Conservation (phyloP, 768 basidiomycete genomes). For the Tulasnella sp. region DNA sequence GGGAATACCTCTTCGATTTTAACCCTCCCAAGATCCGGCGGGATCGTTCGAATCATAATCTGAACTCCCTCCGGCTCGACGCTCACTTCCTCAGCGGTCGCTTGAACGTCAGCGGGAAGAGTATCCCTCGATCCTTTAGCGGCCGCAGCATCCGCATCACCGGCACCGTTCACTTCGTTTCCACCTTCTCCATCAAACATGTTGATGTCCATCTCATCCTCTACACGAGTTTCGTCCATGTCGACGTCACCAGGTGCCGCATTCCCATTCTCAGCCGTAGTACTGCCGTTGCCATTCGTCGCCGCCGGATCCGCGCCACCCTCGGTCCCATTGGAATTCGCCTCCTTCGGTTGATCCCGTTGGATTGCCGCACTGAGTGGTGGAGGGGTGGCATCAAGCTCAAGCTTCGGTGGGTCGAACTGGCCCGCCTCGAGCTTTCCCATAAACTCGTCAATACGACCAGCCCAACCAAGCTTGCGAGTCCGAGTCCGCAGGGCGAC, state of each 20-base stretch:
- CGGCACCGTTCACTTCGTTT: conserved; percentile 9
- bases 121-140: neutral
- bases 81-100: conserved; percentile 55
- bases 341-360: conserved; percentile 21
- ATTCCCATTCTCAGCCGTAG: conserved; percentile 49
- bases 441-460: conserved; percentile 66
- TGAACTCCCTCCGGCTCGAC: conserved; percentile 77
- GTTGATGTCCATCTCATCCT: conserved; percentile 28
- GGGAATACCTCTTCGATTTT: conserved; percentile 80
- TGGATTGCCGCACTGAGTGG: conserved; percentile 15
- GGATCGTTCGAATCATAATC: conserved; percentile 92
- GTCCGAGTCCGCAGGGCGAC: conserved; percentile 70
- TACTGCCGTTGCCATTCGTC: conserved; percentile 36
- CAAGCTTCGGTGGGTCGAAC: conserved; percentile 58
- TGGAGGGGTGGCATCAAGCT: conserved; percentile 10
- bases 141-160: conserved; percentile 17
- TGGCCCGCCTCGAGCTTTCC: conserved; percentile 79
- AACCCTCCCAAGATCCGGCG: conserved; percentile 83
- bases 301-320: conserved; percentile 42
- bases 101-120: neutral
- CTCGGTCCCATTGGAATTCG: conserved; percentile 56
- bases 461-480: conserved; percentile 80
- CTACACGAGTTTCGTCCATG: conserved; percentile 22
- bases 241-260: conserved; percentile 19
- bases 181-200: conserved; percentile 23